A percentile compares a stretch with the other conserved stretches of the same genome.
Conservation (phyloP, 2,329 filamentous ascomycete genomes). For the Trichoderma pleuroti region DNA sequence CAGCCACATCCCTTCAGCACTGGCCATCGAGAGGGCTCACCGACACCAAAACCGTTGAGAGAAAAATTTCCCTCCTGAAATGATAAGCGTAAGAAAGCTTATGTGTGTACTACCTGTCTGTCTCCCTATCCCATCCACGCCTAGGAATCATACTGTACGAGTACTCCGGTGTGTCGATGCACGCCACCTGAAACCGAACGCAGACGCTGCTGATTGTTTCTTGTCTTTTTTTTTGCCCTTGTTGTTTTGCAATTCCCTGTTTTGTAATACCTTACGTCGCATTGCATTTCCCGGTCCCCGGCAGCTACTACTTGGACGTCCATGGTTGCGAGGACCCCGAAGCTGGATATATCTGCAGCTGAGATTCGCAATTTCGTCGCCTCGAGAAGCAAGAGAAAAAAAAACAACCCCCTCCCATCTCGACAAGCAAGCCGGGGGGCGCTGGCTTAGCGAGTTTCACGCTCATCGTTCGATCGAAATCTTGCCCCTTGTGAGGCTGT, state of each 20-base stretch:
- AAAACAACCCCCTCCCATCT: background rate
- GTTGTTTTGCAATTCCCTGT: background rate
- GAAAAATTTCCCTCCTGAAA: background rate
- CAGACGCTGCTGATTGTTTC: background rate
- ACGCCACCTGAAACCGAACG: slow-evolving; percentile 11
- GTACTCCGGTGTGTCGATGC: background rate
- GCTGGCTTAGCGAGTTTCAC: slow-evolving; percentile 17
- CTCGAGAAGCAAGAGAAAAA: background rate
- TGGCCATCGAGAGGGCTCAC: slow-evolving; percentile 8
- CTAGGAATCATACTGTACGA: background rate
- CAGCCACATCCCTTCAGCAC: slow-evolving; percentile 18
- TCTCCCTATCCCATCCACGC: background rate
- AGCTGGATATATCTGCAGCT: background rate
- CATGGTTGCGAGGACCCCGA: background rate
- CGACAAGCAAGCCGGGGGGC: background rate
- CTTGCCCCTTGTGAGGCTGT: slow-evolving; percentile 17
- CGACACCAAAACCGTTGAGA: background rate
- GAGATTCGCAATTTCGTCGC: slow-evolving; percentile 5
- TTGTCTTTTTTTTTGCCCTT: background rate
- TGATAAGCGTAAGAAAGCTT: slow-evolving; percentile 6
- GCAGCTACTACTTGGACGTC: background rate
- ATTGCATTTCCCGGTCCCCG: background rate
- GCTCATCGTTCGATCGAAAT: slow-evolving; percentile 18
- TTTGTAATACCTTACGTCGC: slow-evolving; percentile 9
- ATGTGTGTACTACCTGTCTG: background rate